Conservation (phyloP, 2,329 filamentous ascomycete genomes). For the Cytospora leucostoma region DNA sequence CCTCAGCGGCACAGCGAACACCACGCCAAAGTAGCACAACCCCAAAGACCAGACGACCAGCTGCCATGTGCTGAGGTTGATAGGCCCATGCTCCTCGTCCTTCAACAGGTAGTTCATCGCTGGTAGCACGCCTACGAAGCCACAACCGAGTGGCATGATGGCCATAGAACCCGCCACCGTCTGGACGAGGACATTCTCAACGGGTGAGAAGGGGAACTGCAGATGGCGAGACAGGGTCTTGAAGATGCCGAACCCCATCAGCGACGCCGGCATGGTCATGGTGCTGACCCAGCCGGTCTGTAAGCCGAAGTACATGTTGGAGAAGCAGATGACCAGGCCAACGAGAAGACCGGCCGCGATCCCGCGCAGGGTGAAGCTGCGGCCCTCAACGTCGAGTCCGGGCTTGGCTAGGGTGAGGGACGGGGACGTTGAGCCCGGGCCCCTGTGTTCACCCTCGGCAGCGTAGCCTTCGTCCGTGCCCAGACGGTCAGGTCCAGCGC, state of each 20-base stretch:
- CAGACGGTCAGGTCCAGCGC: slow-evolving; percentile 1
- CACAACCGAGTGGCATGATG: slow-evolving; percentile 94
- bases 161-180: slow-evolving; percentile 94
- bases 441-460: not conserved
- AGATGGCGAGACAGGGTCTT: slow-evolving; percentile 73
- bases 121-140: slow-evolving; percentile 88
- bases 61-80: slow-evolving; percentile 72
- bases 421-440: not conserved
- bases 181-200: slow-evolving; percentile 96
- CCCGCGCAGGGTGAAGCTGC: slow-evolving; percentile 83
- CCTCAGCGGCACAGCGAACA: slow-evolving; percentile 90
- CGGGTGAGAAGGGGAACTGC: slow-evolving; percentile 80
- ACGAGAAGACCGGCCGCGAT: slow-evolving; percentile 79
- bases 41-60: slow-evolving; percentile 89
- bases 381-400: slow-evolving; percentile 43
- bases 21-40: slow-evolving; percentile 93
- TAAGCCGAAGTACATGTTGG: slow-evolving; percentile 98
- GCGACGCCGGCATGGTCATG: slow-evolving; percentile 95
- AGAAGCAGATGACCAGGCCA: slow-evolving; percentile 89
- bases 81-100: slow-evolving; percentile 74
- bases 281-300: slow-evolving; percentile 66
- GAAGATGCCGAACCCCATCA: slow-evolving; percentile 95
- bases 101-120: slow-evolving; percentile 85
- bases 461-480: not conserved
- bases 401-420: slow-evolving; percentile 8